Evolutionary conservation across 2,329 filamentous ascomycete genomes (phyloP).

Genomic region (Mycosphaerelloides madeirae): DNA sequence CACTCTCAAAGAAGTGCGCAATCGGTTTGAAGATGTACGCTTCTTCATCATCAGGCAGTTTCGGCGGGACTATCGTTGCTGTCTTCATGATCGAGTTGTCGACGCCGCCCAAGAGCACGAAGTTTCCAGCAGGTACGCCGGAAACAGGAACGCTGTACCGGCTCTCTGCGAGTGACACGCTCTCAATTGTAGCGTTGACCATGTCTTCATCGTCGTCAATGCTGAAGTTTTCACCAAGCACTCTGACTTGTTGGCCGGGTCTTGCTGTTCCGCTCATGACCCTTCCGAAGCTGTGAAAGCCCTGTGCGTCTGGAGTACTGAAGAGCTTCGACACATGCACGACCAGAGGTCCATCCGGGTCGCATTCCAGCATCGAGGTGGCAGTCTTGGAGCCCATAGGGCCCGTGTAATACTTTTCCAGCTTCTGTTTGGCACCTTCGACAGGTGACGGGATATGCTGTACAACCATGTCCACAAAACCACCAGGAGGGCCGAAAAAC

Average conservation of each 20-base stretch:
- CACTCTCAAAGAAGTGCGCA: conserved; percentile 91
- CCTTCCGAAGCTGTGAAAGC: conserved; percentile 83
- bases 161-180: conserved; percentile 87
- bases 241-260: conserved; percentile 76
- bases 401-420: conserved; percentile 88
- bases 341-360: conserved; percentile 87
- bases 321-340: conserved; percentile 91
- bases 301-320: conserved; percentile 82
- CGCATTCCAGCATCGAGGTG: conserved; percentile 71
- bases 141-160: conserved; percentile 89
- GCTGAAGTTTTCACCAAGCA: conserved; percentile 92
- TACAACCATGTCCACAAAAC: conserved; percentile 94
- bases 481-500: conserved; percentile 85
- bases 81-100: conserved; percentile 99
- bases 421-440: conserved; percentile 67
- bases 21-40: conserved; percentile 93
- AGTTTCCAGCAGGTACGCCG: conserved; percentile 88
- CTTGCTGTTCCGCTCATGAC: conserved; percentile 88
- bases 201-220: conserved; percentile 98
- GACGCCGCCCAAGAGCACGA: conserved; percentile 84
- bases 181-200: conserved; percentile 75
- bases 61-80: conserved; percentile 78
- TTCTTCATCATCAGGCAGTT: conserved; percentile 80
- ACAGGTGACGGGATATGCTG: conserved; percentile 83
- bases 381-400: conserved; percentile 78